A percentile compares a stretch with the other conserved stretches of the same genome.
Evolutionary conservation across 202 grass and related monocot species (phyloP).

Genomic region (Cymbopogon flexuosus): DNA sequence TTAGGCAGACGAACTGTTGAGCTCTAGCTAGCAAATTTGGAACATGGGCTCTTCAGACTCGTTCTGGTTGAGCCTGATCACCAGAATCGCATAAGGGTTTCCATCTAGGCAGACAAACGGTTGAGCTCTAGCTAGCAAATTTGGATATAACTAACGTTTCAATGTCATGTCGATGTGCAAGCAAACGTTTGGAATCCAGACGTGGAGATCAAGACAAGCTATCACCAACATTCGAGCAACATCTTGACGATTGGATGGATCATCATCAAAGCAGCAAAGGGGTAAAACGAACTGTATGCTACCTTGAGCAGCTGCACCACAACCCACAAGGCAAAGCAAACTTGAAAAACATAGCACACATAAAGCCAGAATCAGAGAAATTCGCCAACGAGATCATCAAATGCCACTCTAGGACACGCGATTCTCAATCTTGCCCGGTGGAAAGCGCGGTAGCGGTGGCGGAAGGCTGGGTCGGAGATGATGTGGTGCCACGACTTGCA

Average conservation of each 20-base stretch:
- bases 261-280: not conserved
- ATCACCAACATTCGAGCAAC: not conserved
- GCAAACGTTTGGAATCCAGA: not conserved
- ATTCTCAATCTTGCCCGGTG: not conserved
- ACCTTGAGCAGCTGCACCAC: no score
- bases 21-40: no score
- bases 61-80: no score
- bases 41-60: no score
- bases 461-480: not conserved
- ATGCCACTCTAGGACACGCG: no score
- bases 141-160: not conserved
- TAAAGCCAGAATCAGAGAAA: no score
- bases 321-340: no score
- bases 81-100: no score
- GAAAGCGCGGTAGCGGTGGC: not conserved
- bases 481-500: not conserved
- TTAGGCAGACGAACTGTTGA: no score
- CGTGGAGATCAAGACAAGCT: no score
- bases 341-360: no score
- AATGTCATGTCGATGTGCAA: not conserved
- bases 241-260: not conserved
- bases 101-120: not conserved
- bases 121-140: not conserved
- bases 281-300: no score
- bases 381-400: not conserved